phyloP scores from a whole-genome alignment of 805 yeast genomes.

The Candida silvicultrix region DNA sequence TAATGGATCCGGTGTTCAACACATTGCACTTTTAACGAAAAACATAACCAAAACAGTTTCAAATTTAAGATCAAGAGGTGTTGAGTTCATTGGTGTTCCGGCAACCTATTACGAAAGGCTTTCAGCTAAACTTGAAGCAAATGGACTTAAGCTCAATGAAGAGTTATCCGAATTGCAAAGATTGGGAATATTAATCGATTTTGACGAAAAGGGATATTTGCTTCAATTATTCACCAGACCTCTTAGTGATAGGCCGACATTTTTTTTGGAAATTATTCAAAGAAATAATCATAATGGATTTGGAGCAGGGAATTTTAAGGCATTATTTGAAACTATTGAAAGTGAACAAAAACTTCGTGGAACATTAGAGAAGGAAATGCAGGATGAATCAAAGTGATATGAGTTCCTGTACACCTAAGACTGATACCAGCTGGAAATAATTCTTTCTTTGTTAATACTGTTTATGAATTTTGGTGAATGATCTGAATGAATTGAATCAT shows the following conservation, averaged over 20 bases:
- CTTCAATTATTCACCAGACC: slow-evolving; percentile 79
- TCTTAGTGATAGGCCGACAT: slow-evolving; percentile 69
- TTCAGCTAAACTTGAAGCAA: slow-evolving; percentile 34
- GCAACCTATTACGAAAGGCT: slow-evolving; percentile 49
- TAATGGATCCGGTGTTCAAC: slow-evolving; percentile 83
- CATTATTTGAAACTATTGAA: slow-evolving; percentile 75
- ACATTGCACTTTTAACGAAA: slow-evolving; percentile 62
- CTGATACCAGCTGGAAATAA: too few species aligned
- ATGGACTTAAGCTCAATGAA: slow-evolving; percentile 44
- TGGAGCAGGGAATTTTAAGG: slow-evolving; percentile 85
- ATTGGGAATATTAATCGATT: slow-evolving; percentile 67
- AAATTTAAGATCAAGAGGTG: slow-evolving; percentile 53
- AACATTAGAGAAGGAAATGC: slow-evolving; percentile 35
- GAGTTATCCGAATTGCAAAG: slow-evolving; percentile 40
- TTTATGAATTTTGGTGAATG: too few species aligned
- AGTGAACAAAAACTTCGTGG: slow-evolving; percentile 71
- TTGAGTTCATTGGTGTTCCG: slow-evolving; percentile 61
- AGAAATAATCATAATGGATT: slow-evolving; percentile 77
- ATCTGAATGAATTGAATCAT: too few species aligned
- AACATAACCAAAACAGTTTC: slow-evolving; percentile 54
- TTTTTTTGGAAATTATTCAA: slow-evolving; percentile 78
- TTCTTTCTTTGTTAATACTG: too few species aligned
- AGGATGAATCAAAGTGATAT: too few species aligned
- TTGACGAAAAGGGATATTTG: slow-evolving; percentile 70
- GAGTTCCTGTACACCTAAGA: too few species aligned